Conservation (phyloP, 2,329 filamentous ascomycete species). For the Diaporthe batatas region DNA sequence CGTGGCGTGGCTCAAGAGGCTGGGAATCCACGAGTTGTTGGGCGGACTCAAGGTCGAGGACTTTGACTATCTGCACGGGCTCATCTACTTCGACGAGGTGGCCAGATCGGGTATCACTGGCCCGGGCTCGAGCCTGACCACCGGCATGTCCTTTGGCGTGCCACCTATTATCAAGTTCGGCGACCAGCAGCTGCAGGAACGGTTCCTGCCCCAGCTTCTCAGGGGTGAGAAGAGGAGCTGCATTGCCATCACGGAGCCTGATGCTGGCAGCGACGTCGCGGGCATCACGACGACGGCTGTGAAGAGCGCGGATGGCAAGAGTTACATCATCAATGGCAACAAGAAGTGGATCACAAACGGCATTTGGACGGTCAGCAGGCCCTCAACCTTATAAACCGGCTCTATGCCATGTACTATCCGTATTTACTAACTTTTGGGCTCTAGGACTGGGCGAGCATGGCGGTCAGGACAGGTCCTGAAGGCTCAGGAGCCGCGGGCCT, state of each 20-base stretch:
- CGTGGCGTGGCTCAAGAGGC: slow-evolving; percentile 73
- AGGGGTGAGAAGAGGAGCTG: slow-evolving; percentile 76
- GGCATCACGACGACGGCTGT: slow-evolving; percentile 77
- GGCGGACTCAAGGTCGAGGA: slow-evolving; percentile 78
- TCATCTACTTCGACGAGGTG: slow-evolving; percentile 81
- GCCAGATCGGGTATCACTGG: slow-evolving; percentile 73
- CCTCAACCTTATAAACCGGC: too few relatives aligned
- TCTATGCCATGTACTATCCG: rapidly evolving
- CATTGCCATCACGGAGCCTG: slow-evolving; percentile 84
- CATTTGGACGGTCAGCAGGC: slow-evolving; percentile 27
- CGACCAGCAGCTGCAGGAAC: slow-evolving; percentile 70
- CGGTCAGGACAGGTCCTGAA: slow-evolving; percentile 74
- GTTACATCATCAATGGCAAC: slow-evolving; percentile 79
- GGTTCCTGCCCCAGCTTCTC: slow-evolving; percentile 76
- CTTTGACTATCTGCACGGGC: slow-evolving; percentile 78
- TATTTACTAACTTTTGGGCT: slow-evolving; percentile 63
- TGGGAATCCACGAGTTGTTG: slow-evolving; percentile 76
- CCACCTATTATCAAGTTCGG: slow-evolving; percentile 80
- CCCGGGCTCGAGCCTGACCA: slow-evolving; percentile 74
- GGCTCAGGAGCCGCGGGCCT: slow-evolving; percentile 73
- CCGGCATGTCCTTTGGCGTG: slow-evolving; percentile 79
- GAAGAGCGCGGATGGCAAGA: slow-evolving; percentile 72
- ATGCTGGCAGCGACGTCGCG: slow-evolving; percentile 80
- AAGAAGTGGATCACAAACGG: slow-evolving; percentile 74
- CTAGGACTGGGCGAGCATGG: slow-evolving; percentile 74